These are phyloP conservation scores for Cardiospermum halicacabum DNA, from an alignment of 345 rosid genomes.

Conservation along the genomic window DNA sequence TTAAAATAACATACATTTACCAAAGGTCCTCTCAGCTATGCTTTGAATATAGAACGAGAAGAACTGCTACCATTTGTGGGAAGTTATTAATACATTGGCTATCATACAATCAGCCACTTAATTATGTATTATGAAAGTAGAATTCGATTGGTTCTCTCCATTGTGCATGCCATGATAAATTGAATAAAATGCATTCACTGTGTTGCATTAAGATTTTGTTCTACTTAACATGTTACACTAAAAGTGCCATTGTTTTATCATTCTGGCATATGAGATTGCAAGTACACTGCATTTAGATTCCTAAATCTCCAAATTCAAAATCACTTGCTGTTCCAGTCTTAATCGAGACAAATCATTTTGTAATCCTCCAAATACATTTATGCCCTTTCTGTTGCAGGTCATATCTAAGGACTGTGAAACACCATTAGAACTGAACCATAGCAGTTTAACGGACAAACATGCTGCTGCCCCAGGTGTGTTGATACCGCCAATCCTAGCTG, in stretches of 20 bases:
- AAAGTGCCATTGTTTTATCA: no score
- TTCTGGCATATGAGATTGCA: no score
- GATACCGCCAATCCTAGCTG: not conserved
- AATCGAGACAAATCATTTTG: not conserved
- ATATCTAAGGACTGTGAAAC: conserved; percentile 44
- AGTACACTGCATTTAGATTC: not conserved
- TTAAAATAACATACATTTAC: no score
- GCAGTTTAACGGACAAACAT: conserved; percentile 20
- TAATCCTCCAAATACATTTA: not conserved
- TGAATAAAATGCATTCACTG: not conserved
- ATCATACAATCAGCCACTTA: not conserved
- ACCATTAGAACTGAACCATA: conserved; percentile 19
- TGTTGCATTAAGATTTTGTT: not conserved
- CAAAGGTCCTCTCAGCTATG: not conserved
- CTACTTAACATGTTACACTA: not conserved
- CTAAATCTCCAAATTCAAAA: not conserved
- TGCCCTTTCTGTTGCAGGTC: conserved; percentile 41
- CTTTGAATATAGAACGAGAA: not conserved
- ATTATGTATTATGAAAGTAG: not conserved
- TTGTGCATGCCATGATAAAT: not conserved
- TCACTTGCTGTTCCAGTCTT: not conserved
- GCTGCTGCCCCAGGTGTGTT: conserved; percentile 31
- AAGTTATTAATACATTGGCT: not conserved
- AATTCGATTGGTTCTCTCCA: not conserved
- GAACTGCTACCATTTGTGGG: not conserved